These are phyloP conservation scores for Exophiala sp. DNA, from an alignment of 2,329 filamentous ascomycete genomes.

Conservation along the genomic window DNA sequence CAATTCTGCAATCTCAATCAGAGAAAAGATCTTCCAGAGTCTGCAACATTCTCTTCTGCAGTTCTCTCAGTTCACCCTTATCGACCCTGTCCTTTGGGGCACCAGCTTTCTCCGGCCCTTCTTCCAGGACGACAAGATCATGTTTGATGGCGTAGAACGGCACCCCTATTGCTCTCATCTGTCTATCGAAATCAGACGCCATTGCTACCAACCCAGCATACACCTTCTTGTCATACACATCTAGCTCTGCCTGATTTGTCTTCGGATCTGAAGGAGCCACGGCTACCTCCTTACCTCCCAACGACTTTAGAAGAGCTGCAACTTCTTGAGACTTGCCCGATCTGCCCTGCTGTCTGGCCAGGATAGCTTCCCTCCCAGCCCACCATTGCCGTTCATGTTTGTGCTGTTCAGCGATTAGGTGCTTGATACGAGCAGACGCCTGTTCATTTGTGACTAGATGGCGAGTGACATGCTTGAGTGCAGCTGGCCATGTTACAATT, in stretches of 20 bases:
- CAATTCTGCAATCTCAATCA: conserved; percentile 22
- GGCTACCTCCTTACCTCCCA: conserved; percentile 24
- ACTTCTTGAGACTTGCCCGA: conserved; percentile 53
- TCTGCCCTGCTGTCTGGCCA: conserved; percentile 51
- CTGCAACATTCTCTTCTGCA: conserved; percentile 49
- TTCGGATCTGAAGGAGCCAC: conserved; percentile 11
- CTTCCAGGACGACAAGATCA: conserved; percentile 39
- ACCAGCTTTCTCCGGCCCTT: conserved; percentile 19
- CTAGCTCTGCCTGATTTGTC: conserved; percentile 54
- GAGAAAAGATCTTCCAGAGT: conserved; percentile 51
- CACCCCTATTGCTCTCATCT: conserved; percentile 56
- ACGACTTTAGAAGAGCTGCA: conserved; percentile 49
- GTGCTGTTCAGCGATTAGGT: conserved; percentile 62
- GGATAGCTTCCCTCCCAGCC: conserved; percentile 49
- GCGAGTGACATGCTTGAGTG: conserved; percentile 50
- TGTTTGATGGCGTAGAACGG: conserved; percentile 58
- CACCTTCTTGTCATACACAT: conserved; percentile 60
- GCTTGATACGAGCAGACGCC: conserved; percentile 44
- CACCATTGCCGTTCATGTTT: conserved; percentile 62
- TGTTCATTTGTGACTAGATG: conserved; percentile 46
- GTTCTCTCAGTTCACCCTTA: conserved; percentile 39
- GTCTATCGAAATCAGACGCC: conserved; percentile 54
- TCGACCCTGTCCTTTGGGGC: conserved; percentile 33
- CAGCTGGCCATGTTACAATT: conserved; percentile 52
- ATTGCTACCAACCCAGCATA: conserved; percentile 58